Base-by-base conservation (phyloP, 2,329 filamentous ascomycete species). In the Botrytis fabae region DNA sequence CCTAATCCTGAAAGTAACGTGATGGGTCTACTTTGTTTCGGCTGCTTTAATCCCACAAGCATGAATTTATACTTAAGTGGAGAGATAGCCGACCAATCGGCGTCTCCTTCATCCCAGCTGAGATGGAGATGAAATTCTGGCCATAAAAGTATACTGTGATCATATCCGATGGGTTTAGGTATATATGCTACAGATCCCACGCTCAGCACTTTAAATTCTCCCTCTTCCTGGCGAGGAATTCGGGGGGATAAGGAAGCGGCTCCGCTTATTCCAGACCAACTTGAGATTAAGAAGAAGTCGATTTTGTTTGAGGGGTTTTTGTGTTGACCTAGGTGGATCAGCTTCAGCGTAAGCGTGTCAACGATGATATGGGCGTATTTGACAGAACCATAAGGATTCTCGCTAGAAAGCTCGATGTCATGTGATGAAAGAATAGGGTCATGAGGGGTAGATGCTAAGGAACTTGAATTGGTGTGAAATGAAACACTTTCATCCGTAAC, bases 161-260 rank as follows among this genome's bases (percentile, higher is more conserved):
- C 32, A 32, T 32, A 32, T 32, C 3, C 32, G 32, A 32, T 32
- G 32, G 32, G 32, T 32, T 2, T 32, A 32, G 32, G 4, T 22
- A 6, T 32, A 22, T 18, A 12, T 28, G 8, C 18, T 32, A 22
- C 18, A 59, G 7, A 35, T 32, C 16, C 7, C 28, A 1, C n/a
- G 54, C 32, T 35, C 32, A 0, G 16, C 9, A 10, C 22, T 32
- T 22, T 2, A 2, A 10, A 35, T 22, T 60, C 9, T 18, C 32
- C 9, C 20, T 20, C 20, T 35, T 12, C 9, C 32, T 35, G 2
- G 20, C 0, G 4, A 35, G 1, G 4, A 22, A 12, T 22, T 35
- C 0, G 1, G 28, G 51, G 5, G n/a, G 4, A 1, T 1, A 22
- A 16, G n/a, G 5, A 54, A 14, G 12, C 16, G 14, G 0, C 0